These are phyloP conservation scores for Hibiscus trionum DNA, from an alignment of 345 rosid species.

Conservation along the genomic window DNA sequence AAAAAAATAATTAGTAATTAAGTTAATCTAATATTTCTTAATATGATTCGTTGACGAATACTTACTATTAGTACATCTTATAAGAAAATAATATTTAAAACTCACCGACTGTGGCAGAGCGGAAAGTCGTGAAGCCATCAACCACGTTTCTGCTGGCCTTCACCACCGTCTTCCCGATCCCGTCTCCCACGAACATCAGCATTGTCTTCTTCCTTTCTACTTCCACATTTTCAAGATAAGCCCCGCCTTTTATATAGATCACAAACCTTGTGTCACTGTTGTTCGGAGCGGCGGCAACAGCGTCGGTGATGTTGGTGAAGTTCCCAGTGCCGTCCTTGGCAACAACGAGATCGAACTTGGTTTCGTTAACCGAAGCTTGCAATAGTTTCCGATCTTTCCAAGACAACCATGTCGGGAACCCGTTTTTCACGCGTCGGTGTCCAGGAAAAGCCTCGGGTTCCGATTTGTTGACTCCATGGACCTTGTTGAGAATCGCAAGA, in stretches of 20 bases:
- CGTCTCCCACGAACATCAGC: constrained; percentile 76
- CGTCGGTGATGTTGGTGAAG: constrained; percentile 49
- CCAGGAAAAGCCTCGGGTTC: constrained; percentile 27
- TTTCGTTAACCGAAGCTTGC: constrained; percentile 24
- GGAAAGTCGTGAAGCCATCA: constrained; percentile 77
- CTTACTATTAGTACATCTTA: too few relatives aligned
- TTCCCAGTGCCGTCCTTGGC: constrained; percentile 71
- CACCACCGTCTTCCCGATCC: constrained; percentile 60
- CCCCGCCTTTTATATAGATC: constrained; percentile 64
- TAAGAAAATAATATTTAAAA: not conserved
- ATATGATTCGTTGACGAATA: too few relatives aligned
- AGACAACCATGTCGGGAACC: constrained; percentile 57
- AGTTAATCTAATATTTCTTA: too few relatives aligned
- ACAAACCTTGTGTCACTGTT: constrained; percentile 63
- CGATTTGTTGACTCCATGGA: constrained; percentile 31
- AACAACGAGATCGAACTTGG: constrained; percentile 41
- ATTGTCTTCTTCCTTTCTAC: constrained; percentile 43
- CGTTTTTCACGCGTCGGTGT: constrained; percentile 32
- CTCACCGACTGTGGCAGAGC: constrained; percentile 84
- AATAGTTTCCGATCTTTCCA: constrained; percentile 38
- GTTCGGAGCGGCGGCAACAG: constrained; percentile 65
- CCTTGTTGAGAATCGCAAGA: constrained; percentile 47
- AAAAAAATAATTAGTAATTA: too few relatives aligned
- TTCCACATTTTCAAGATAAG: constrained; percentile 68
- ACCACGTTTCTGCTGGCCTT: constrained; percentile 48